Base-by-base conservation (phyloP, 2,329 filamentous ascomycete species). In the Pseudocercospora vitis region DNA sequence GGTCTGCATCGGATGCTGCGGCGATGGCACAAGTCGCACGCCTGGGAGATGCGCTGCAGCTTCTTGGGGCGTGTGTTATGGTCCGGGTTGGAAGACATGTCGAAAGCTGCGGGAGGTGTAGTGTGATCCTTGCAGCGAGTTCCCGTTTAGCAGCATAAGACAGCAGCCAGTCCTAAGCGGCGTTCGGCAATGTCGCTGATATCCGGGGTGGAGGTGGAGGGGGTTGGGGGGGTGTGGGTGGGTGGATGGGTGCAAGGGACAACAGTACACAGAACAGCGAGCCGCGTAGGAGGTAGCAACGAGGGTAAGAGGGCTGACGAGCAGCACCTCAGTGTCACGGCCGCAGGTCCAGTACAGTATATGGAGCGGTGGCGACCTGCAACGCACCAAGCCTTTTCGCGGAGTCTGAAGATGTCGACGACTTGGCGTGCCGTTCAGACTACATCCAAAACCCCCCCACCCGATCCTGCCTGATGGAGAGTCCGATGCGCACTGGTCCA, bases 1-100 rank as follows among this genome's bases (percentile, higher is more conserved):
- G 67, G 69, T 40, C 67, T 67, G 59, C 77, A 79, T 50, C 74
- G 70, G 16, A 78, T 78, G 60, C 73, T 75, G 32, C 76, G 69
- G 52, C 71, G 64, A 62, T 81, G 76, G 64, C 79, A 81, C 63
- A 77, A 76, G 63, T 81, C 78, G 63, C 69, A 71, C 12, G 69
- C 69, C 50, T 69, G 64, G 1, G 68, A 70, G 44, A 69, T 69
- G 37, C 69, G 65, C 55, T 70, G 68, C 39, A 70, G 56, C 53
- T 71, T 71, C 53, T 64, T 65, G 2, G 69, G 68, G n/a, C 66
- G 61, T 23, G 67, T 65, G 28, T 48, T 52, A 24, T 55, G 42
- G 33, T 52, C 54, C 49, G 4, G 35, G 16, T 58, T 55, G 31
- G 48, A 35, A 33, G 26, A 35, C 53, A 48, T 53, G 44, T 19